A percentile compares a stretch with the other conserved stretches of the same genome.
These are phyloP conservation scores for Globisporangium middletonii DNA, from an alignment of 352 stramenopile genomes.

Conservation along the genomic window DNA sequence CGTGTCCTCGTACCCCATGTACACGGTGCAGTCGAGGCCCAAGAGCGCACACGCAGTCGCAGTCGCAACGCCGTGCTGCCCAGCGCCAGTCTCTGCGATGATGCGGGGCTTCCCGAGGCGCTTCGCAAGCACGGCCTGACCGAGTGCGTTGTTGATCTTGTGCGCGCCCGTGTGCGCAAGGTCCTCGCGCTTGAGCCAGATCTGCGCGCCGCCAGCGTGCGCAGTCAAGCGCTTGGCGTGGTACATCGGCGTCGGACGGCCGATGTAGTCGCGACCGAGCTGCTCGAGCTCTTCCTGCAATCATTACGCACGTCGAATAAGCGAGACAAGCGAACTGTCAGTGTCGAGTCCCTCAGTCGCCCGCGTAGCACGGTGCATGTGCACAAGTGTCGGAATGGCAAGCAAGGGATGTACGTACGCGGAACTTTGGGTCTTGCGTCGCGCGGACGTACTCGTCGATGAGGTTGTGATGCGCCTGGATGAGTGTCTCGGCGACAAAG, in stretches of 20 bases:
- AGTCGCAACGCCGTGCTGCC: constrained; percentile 97
- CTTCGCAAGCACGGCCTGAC: constrained; percentile 94
- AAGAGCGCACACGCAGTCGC: constrained; percentile 96
- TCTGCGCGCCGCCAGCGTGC: constrained; percentile 89
- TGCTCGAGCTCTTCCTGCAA: constrained; percentile 91
- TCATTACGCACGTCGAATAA: neutral
- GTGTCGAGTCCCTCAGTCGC: neutral
- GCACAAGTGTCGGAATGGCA: too few relatives aligned
- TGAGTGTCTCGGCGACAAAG: constrained; percentile 97
- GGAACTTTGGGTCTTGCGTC: constrained; percentile 94
- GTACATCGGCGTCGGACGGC: constrained; percentile 95
- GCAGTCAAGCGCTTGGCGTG: constrained; percentile 94
- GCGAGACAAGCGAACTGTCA: neutral
- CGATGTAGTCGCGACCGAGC: constrained; percentile 92
- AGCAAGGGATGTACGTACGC: constrained; percentile 4
- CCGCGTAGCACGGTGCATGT: neutral
- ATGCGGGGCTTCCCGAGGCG: constrained; percentile 96
- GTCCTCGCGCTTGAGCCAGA: constrained; percentile 99
- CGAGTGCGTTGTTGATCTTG: constrained; percentile 99
- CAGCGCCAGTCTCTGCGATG: constrained; percentile 97
- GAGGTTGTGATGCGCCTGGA: constrained; percentile 95
- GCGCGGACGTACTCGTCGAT: constrained; percentile 91
- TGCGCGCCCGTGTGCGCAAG: constrained; percentile 97
- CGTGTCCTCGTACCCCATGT: constrained; percentile 99
- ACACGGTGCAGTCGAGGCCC: constrained; percentile 95